Conservation (phyloP, 179 eudicot species). For the Silene noctiflora region DNA sequence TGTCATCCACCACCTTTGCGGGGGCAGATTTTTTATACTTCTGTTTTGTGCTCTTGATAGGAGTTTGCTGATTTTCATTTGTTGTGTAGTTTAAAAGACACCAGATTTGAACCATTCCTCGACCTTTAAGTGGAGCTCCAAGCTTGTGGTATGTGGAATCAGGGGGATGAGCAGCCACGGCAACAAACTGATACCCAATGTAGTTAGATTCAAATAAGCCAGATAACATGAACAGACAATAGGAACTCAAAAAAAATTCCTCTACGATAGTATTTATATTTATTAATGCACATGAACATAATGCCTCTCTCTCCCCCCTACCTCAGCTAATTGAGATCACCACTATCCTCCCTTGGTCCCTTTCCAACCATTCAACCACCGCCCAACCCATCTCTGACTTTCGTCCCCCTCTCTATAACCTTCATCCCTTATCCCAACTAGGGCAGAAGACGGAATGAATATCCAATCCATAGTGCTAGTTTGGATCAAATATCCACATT, state of each 20-base stretch:
- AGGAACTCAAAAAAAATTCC: background rate
- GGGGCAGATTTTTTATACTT: conserved; percentile 25
- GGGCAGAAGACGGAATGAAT: too few relatives aligned
- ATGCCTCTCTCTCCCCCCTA: background rate
- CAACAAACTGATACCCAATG: conserved; percentile 57
- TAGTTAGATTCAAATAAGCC: conserved; percentile 13
- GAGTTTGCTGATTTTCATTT: conserved; percentile 32
- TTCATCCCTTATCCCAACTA: too few relatives aligned
- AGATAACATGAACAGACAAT: background rate
- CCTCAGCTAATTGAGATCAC: too few relatives aligned
- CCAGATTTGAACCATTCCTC: conserved; percentile 93
- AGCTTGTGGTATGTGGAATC: conserved; percentile 85
- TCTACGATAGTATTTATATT: background rate
- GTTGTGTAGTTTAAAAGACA: conserved; percentile 39
- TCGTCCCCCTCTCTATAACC: too few relatives aligned
- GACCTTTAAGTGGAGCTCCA: conserved; percentile 66
- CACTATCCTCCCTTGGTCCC: too few relatives aligned
- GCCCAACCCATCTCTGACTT: too few relatives aligned
- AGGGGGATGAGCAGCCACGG: conserved; percentile 97
- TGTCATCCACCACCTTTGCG: conserved; percentile 23
- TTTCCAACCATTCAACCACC: too few relatives aligned
- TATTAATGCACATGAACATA: background rate
- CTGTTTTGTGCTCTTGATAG: conserved; percentile 28
- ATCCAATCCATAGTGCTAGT: too few relatives aligned
- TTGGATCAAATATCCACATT: too few relatives aligned